Base-by-base conservation (phyloP, 805 yeast species). In the Dipodascopsis tothii region DNA sequence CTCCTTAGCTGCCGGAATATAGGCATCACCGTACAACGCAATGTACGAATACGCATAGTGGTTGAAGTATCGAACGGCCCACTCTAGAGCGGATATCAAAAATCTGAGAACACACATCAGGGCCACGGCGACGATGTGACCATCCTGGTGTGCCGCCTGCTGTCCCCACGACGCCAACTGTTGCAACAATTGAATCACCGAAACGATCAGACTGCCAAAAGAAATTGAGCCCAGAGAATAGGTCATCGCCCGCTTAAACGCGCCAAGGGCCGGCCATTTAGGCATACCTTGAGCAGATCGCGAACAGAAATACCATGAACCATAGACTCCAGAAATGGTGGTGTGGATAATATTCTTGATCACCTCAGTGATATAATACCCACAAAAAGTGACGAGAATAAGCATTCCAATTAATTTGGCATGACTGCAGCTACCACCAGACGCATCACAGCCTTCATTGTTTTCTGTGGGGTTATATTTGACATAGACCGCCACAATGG, bases 151-250 rank as follows among this genome's bases (percentile, higher is more conserved):
- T 21, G 74, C 70, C 21, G 78, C 68, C 41, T 72, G 74, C 57
- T 78, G 74, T 39, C 78, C 58, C 19, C 77, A 60, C 17, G 71
- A 68, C 33, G 84, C 58, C 3, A 75, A 58, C 40, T 76, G 79
- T 48, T 77, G 73, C 35, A 83, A 50, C 14, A 85, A 70, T 58
- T 84, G 90, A 50, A 86, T 72, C 21, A 85, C 50, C 0, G 85
- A 77, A 33, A 83, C 83, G 60, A 82, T 72, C 57, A 82, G 62
- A 2, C 86, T 81, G 0, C 96, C 95, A 58, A 84, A 82, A 60
- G 94, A 82, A 43, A 88, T 81, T 2, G 95, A 83, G 2, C 97
- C 96, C 57, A 87, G 81, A 6, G 94, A 84, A 60, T 80, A 82
- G 3, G 95, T 82, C 63, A 84, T 62, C 1, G 95, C 85, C 53